A percentile compares a stretch with the other conserved stretches of the same genome.
phyloP scores from a whole-genome alignment of 2,329 filamentous ascomycete genomes.

The Trichoderma endophyticum region DNA sequence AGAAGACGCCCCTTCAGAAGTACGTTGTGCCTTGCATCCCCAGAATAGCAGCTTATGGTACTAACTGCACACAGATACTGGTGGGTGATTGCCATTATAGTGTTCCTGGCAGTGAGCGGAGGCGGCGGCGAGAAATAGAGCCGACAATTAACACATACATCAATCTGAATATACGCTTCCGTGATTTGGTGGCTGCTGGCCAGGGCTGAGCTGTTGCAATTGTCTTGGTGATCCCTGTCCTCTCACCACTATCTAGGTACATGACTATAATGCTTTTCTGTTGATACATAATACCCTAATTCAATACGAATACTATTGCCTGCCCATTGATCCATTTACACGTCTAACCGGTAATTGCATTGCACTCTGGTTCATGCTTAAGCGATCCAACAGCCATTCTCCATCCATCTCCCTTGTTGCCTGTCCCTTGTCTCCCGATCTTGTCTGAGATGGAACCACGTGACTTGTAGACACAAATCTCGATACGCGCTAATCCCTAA shows the following conservation, averaged over 20 bases:
- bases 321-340: neutral
- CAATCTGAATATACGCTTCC: neutral
- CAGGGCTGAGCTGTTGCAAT: no score
- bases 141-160: neutral
- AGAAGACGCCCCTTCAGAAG: constrained; percentile 68
- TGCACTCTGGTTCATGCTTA: neutral
- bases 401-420: neutral
- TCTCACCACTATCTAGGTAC: neutral
- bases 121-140: constrained; percentile 50
- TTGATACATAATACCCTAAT: neutral
- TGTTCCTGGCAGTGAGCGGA: constrained; percentile 52
- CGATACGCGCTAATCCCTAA: neutral
- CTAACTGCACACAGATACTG: constrained; percentile 56
- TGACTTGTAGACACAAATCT: neutral
- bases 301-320: neutral
- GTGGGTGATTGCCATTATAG: constrained; percentile 58
- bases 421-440: neutral
- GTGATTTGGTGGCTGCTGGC: neutral
- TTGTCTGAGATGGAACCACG: neutral
- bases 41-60: constrained; percentile 17
- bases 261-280: neutral
- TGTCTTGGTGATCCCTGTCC: neutral
- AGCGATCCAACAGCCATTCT: neutral
- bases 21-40: constrained; percentile 38
- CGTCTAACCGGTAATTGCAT: neutral